Percentiles rank a stretch among this genome's conserved stretches.
These are phyloP conservation scores for Metschnikowia amazonensis DNA, from an alignment of 805 yeast species.

Conservation along the genomic window DNA sequence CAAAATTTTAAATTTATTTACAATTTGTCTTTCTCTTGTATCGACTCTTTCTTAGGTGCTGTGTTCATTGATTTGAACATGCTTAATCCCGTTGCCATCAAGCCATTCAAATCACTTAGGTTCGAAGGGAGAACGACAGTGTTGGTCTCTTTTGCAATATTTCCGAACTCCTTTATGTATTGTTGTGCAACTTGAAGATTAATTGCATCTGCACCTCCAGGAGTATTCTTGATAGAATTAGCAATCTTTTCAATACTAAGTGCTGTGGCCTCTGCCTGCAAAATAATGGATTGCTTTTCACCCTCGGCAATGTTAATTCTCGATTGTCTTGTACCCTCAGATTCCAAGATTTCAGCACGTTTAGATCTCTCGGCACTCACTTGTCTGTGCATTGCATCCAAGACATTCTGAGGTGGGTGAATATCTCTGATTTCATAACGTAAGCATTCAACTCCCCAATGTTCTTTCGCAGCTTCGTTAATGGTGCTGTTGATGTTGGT, in stretches of 20 bases:
- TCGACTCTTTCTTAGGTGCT: neutral
- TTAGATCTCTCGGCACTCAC: constrained; percentile 85
- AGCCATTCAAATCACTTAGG: constrained; percentile 66
- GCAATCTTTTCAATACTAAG: constrained; percentile 64
- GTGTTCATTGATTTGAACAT: constrained; percentile 54
- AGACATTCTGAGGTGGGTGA: constrained; percentile 80
- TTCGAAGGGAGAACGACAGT: constrained; percentile 76
- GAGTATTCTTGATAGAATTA: constrained; percentile 59
- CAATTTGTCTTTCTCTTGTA: constrained; percentile 1
- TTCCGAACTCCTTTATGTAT: constrained; percentile 76
- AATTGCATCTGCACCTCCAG: constrained; percentile 74
- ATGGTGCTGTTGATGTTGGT: constrained; percentile 70
- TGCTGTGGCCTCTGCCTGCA: constrained; percentile 71
- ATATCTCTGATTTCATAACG: constrained; percentile 86
- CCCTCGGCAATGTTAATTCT: constrained; percentile 68
- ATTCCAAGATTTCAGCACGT: constrained; percentile 64
- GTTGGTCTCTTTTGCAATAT: constrained; percentile 77
- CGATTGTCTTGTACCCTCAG: constrained; percentile 64
- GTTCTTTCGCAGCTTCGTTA: constrained; percentile 75
- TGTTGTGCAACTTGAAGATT: constrained; percentile 77
- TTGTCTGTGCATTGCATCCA: constrained; percentile 89
- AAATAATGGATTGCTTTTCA: constrained; percentile 64
- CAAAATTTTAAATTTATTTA: constrained; percentile 4
- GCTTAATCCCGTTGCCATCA: constrained; percentile 74
- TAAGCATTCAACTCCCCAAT: constrained; percentile 80